Base-by-base conservation (phyloP, 495 filamentous ascomycete genomes). In the Clavariopsis aquatica region DNA sequence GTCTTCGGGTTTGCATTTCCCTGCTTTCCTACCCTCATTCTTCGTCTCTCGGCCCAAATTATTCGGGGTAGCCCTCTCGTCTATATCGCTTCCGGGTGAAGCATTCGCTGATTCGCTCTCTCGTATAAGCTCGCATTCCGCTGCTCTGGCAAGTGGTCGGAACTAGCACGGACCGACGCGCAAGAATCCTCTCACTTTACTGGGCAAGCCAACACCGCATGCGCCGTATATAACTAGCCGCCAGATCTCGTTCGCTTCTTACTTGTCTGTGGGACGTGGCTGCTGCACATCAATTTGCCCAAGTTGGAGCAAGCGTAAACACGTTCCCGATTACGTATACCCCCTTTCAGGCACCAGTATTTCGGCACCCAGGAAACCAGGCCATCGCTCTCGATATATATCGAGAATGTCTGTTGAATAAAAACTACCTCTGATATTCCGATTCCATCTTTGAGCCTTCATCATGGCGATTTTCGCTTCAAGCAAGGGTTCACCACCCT, bases 401-500 rank as follows among this genome's bases (percentile, higher is more conserved):
- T 43, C 38, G 38, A 17, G 9, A 43, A 10, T 43, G 15, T 43
- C 38, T n/a, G 15, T 43, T 2, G 38, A 34, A 12, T 47, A 23
- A 47, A 6, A n/a, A n/a, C 19, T 47, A 4, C 43, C 43, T 23
- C 17, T 47, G n/a, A 29, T 20, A 17, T 19, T 47, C 2, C 23
- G 12, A 12, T 46, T 23, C 55, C 20, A 41, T 5, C 7, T 43
- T 31, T 51, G 29, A 5, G 13, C 2, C 28, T 13, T 41, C 24
- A 55, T 49, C 49, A 60, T 60, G 57, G 49, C 57, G 22, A 47
- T 49, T 10, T 46, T 49, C 34, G 47, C 29, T 20, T 36, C 28
- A 41, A 22, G 1, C 41, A 15, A 56, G 1, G 34, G 52, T 1
- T 7, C 51, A 31, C 64, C 65, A 29, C 27, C 58, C 9, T 43